Conservation (phyloP, 768 basidiomycete genomes). For the Bullera alba region DNA sequence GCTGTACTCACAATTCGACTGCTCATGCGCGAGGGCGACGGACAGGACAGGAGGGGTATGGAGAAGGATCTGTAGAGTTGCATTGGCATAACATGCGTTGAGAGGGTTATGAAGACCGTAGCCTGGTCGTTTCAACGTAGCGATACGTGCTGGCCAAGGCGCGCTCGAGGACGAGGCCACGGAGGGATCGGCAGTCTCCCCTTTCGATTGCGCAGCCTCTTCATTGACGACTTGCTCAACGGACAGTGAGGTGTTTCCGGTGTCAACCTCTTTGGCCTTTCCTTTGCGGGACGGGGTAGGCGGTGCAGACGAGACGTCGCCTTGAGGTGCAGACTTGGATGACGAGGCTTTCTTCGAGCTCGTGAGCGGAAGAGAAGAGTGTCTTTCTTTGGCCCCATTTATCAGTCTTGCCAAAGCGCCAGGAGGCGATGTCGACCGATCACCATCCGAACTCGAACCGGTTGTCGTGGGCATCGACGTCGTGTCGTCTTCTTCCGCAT, state of each 20-base stretch:
- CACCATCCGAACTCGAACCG: neutral
- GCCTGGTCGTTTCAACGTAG: slow-evolving; percentile 2
- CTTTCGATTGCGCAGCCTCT: neutral
- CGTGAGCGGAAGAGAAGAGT: neutral
- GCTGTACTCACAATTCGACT: slow-evolving; percentile 58
- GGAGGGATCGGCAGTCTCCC: slow-evolving; percentile 1
- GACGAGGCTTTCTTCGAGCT: neutral
- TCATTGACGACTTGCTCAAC: neutral
- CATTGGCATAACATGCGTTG: slow-evolving; percentile 95
- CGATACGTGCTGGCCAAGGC: slow-evolving; percentile 16
- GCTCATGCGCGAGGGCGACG: slow-evolving; percentile 27
- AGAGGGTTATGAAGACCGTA: slow-evolving; percentile 73
- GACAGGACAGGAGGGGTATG: slow-evolving; percentile 74
- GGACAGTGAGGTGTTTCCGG: neutral
- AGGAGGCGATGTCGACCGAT: neutral
- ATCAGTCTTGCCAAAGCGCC: neutral
- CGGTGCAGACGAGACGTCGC: neutral
- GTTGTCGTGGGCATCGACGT: neutral
- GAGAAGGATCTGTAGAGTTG: slow-evolving; percentile 82
- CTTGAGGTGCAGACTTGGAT: neutral
- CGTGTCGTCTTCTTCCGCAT: neutral
- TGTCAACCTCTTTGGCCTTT: neutral
- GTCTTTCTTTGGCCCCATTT: neutral
- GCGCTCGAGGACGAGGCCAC: slow-evolving; percentile 5
- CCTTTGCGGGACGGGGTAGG: neutral